A percentile compares a stretch with the other conserved stretches of the same genome.
These are phyloP conservation scores for Aspergillus leporis DNA, from an alignment of 495 filamentous ascomycete species.

Conservation along the genomic window DNA sequence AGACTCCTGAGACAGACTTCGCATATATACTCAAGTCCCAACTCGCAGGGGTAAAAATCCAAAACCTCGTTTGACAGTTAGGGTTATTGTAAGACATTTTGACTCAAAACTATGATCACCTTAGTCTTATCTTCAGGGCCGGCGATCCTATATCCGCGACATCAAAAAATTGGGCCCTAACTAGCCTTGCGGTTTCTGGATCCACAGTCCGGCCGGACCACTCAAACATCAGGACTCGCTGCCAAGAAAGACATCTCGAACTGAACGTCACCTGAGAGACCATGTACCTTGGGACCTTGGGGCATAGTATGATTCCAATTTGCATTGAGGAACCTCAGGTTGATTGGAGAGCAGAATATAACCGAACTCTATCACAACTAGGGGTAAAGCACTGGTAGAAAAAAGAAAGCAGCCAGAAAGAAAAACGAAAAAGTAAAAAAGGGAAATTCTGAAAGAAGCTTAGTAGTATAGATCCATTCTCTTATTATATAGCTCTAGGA, in stretches of 20 bases:
- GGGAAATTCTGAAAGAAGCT: neutral
- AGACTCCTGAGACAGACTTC: neutral
- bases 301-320: neutral
- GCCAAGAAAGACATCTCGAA: neutral
- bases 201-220: neutral
- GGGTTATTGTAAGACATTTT: neutral
- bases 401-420: neutral
- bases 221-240: neutral
- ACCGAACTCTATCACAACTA: neutral
- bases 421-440: neutral
- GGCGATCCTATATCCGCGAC: neutral
- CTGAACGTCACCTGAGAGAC: neutral
- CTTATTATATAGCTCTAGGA: neutral
- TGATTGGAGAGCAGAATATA: neutral
- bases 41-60: neutral
- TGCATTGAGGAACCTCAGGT: neutral
- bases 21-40: neutral
- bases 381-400: neutral
- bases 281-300: neutral
- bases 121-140: neutral
- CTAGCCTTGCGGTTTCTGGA: neutral
- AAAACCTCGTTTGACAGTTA: too few species aligned
- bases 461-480: neutral
- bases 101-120: neutral
- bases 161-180: conserved; percentile 1